Base-by-base conservation (phyloP, 1,284 basidiomycete genomes). In the Tilletia setariae region DNA sequence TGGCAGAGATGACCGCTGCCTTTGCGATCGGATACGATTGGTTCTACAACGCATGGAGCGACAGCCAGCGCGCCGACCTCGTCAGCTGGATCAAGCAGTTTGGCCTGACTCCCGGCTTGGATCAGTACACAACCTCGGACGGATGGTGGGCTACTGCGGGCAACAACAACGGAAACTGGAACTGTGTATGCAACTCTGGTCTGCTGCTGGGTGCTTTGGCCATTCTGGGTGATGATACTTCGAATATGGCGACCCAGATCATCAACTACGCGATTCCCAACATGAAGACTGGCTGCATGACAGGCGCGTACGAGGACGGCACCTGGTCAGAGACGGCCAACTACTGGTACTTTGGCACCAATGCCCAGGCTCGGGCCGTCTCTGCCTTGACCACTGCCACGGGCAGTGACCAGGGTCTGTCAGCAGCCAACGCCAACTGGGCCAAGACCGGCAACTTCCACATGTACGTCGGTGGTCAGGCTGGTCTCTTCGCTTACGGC, bases 151-250 rank as follows among this genome's bases (percentile, higher is more conserved):
- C 67, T 28, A 78, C 67, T 49, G 71, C 74, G 47, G 62, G 70
- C 11, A 75, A 78, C 30, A 83, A 85, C 70, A 84, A 86, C 76
- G 86, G 95, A 49, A 98, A 98, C 86, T 98, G 94, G 94, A 98
- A 98, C 84, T 98, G 95, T 81, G 92, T 98, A 71, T 93, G 90
- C 86, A 98, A 98, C 83, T 88, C 89, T 68, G 95, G 95, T 72
- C 85, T 98, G 74, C 91, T 91, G 28, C 84, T 97, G 78, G 96
- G 88, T 66, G 88, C 96, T 0, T 88, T 99, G 59, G 94, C 95
- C 56, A 93, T 99, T 78, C 85, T 92, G n/a, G 76, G 73, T 63
- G 76, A 81, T 65, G 62, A 64, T 25, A 64, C 62, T 11, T 44
- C 40, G 21, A n/a, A n/a, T 30, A 61, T 61, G 9, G 56, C 56